Evolutionary conservation across 257 asterid genomes (phyloP).

Genomic region (Oldenlandia corymbosa): DNA sequence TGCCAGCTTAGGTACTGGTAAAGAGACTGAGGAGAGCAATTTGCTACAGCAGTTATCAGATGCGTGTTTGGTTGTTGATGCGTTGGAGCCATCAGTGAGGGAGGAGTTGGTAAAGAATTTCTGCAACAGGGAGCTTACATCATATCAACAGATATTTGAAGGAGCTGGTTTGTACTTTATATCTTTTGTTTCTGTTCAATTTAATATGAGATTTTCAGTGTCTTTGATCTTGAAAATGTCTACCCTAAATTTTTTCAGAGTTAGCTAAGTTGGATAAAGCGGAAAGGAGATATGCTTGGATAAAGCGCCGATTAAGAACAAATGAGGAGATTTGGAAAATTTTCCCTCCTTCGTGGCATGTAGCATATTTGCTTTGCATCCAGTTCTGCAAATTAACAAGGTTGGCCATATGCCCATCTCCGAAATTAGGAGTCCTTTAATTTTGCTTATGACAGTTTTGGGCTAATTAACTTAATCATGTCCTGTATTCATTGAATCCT

Average conservation of each 20-base stretch:
- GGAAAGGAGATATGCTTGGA: constrained; percentile 96
- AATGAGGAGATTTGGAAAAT: constrained; percentile 96
- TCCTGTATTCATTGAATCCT: constrained; percentile 7
- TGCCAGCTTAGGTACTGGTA: constrained; percentile 93
- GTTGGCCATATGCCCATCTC: constrained; percentile 34
- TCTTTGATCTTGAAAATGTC: constrained; percentile 16
- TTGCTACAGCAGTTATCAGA: constrained; percentile 90
- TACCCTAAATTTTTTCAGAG: constrained; percentile 41
- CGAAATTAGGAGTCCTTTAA: not conserved
- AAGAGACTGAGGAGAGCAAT: constrained; percentile 84
- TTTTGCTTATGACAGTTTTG: not conserved
- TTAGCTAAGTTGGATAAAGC: constrained; percentile 90
- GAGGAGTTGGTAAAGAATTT: constrained; percentile 87
- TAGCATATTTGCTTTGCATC: constrained; percentile 87
- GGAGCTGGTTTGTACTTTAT: constrained; percentile 73
- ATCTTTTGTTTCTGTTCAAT: not conserved
- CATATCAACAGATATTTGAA: constrained; percentile 95
- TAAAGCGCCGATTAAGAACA: constrained; percentile 85
- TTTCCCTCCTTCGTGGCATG: constrained; percentile 92
- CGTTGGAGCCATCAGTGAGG: constrained; percentile 97
- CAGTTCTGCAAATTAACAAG: constrained; percentile 98
- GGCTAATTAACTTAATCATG: not conserved
- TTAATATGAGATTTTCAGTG: constrained; percentile 18
- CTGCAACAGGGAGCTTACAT: constrained; percentile 90
- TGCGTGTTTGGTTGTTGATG: constrained; percentile 96